phyloP scores from a whole-genome alignment of 2,329 filamentous ascomycete species.

The Diaporthe caulivora region DNA sequence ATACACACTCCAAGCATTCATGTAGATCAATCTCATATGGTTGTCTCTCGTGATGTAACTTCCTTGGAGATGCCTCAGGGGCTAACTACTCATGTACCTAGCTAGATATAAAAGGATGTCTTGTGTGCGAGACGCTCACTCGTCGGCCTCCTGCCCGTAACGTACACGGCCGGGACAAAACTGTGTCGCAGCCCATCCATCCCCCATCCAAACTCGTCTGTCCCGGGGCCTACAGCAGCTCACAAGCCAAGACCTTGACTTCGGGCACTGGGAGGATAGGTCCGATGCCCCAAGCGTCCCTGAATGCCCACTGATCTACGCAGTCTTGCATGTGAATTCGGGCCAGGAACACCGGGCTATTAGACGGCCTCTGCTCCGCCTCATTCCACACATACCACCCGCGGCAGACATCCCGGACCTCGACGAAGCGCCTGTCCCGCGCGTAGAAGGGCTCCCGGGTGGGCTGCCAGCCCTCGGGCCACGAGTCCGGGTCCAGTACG shows the following conservation, averaged over 20 bases:
- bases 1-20: background rate
- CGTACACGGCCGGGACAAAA: background rate
- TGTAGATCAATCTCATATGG: background rate
- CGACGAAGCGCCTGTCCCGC: background rate
- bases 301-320: too few species aligned
- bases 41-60: background rate
- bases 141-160: background rate
- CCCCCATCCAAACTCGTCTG: background rate
- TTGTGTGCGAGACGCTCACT: background rate
- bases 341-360: too few species aligned
- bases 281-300: too few species aligned
- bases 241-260: background rate
- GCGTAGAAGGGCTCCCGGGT: background rate
- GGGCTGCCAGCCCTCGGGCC: too few species aligned
- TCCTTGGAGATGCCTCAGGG: background rate
- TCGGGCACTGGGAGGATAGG: too few species aligned
- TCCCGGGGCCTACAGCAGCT: background rate
- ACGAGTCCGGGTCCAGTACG: too few species aligned
- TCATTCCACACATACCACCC: background rate
- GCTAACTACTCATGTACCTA: too few species aligned
- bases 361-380: background rate
- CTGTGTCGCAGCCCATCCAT: background rate
- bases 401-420: background rate
- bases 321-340: too few species aligned
- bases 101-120: background rate